Base-by-base conservation (phyloP, 371 early-diverging fungal genomes). In the Rhizopus delemar region DNA sequence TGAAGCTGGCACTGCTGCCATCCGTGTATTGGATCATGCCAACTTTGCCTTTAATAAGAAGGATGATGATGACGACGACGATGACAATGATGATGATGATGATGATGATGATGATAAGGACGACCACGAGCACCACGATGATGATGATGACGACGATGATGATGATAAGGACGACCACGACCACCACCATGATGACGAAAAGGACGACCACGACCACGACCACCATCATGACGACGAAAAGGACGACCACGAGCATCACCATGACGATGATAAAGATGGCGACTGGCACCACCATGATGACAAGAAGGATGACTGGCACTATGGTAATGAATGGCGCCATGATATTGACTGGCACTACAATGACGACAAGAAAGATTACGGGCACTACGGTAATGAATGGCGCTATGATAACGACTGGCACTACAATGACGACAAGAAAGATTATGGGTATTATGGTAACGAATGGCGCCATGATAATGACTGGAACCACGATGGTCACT, bases 1-100 rank as follows among this genome's bases (percentile, higher is more conserved):
- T 59, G 74, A 74, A 28, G 73, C 73, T 41, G 80, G 80, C 51
- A 76, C 73, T 32, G 80, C 73, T 55, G 80, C 80, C 46, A 74
- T 79, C 16, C 80, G 80, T 49, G 38, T 79, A 22, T 51, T 79
- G 36, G 56, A 63, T 33, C 60, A 60, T 8, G 28, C 52, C 9
- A 53, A 51, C n/a, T 54, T 49, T 46, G 60, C 55, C 36, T 56
- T 52, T 51, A 32, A 51, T 39, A 56, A 57, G 48, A 69, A 69
- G 56, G 65, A 65, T 38, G 52, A 43, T 28, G 38, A 58, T 11
- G n/a, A 63, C 9, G 56, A 49, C 28, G 50, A 56, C 16, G 41
- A 59, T 6, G 53, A 57, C 15, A 56, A 62, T 1, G 51, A 59
- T 0, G 57, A 61, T 1, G 33, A 46, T n/a, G 50, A 57, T 0